Conservation (phyloP, 345 rosid genomes). For the Gossypium thurberi region DNA sequence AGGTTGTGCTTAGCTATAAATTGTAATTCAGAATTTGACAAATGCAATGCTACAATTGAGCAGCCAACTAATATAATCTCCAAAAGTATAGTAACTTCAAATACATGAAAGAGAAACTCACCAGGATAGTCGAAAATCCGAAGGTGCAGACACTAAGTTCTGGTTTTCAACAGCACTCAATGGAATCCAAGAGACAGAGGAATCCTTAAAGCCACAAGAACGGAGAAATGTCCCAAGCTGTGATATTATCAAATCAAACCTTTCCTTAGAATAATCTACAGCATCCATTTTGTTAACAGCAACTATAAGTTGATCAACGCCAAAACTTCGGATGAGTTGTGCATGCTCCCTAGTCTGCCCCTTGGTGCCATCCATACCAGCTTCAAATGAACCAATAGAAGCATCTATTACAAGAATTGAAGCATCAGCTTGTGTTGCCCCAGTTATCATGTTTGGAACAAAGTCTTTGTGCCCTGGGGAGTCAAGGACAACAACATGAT, state of each 20-base stretch:
- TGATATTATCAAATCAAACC: slow-evolving; percentile 59
- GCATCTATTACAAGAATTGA: slow-evolving; percentile 93
- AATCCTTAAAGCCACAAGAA: slow-evolving; percentile 64
- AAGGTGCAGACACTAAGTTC: slow-evolving; percentile 69
- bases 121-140: slow-evolving; percentile 71
- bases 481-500: slow-evolving; percentile 88
- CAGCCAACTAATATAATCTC: neutral
- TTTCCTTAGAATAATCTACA: slow-evolving; percentile 67
- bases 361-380: slow-evolving; percentile 63
- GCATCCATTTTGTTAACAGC: slow-evolving; percentile 88
- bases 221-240: slow-evolving; percentile 69
- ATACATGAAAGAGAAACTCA: slow-evolving; percentile 24
- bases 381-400: slow-evolving; percentile 81
- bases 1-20: neutral
- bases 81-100: neutral
- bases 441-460: slow-evolving; percentile 98
- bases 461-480: slow-evolving; percentile 98
- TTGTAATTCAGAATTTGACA: neutral
- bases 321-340: slow-evolving; percentile 85
- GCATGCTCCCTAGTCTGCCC: slow-evolving; percentile 95
- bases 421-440: slow-evolving; percentile 94
- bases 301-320: slow-evolving; percentile 85
- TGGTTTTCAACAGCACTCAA: slow-evolving; percentile 84
- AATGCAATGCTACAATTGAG: neutral
- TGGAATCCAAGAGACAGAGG: slow-evolving; percentile 70